Percentiles rank a stretch among this genome's conserved stretches.
Evolutionary conservation across 2,329 filamentous ascomycete genomes (phyloP).

Genomic region (Trichoderma citrinoviride): DNA sequence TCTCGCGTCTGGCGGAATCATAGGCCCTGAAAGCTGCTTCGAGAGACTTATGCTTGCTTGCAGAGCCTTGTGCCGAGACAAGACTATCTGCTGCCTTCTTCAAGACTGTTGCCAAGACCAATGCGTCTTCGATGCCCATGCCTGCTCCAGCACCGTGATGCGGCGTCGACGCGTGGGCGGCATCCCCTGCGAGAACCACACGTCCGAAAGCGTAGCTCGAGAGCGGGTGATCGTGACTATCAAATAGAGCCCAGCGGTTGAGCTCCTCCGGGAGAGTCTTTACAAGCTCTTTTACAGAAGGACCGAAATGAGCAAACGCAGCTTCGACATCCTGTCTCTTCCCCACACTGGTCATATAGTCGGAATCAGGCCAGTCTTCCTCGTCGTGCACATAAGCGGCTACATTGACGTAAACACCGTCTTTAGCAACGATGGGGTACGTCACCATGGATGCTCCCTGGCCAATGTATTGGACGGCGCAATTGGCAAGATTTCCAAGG

Average conservation of each 20-base stretch:
- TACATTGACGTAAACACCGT: neutral
- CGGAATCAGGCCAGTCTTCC: constrained; percentile 8
- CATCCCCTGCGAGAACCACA: constrained; percentile 29
- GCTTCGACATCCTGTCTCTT: neutral
- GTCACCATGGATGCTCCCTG: constrained; percentile 1
- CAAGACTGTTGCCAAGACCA: too few relatives aligned
- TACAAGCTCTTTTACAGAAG: neutral
- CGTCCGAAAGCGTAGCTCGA: too few relatives aligned
- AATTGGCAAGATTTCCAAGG: neutral
- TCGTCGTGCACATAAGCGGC: constrained; percentile 15
- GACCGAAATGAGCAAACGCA: neutral
- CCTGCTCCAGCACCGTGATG: too few relatives aligned
- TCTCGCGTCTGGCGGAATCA: constrained; percentile 11
- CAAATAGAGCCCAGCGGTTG: constrained; percentile 24
- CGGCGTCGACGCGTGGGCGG: constrained; percentile 30
- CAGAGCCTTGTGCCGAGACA: neutral
- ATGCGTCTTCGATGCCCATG: too few relatives aligned
- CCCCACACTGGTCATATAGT: neutral
- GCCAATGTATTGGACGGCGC: neutral
- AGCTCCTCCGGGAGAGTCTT: constrained; percentile 8
- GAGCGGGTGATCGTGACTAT: too few relatives aligned
- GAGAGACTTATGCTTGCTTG: neutral
- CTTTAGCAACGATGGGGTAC: constrained; percentile 8
- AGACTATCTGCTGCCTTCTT: neutral
- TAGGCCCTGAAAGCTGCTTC: constrained; percentile 16